phyloP scores from a whole-genome alignment of 768 basidiomycete species.

The Sistotremastrum niveocremeum region DNA sequence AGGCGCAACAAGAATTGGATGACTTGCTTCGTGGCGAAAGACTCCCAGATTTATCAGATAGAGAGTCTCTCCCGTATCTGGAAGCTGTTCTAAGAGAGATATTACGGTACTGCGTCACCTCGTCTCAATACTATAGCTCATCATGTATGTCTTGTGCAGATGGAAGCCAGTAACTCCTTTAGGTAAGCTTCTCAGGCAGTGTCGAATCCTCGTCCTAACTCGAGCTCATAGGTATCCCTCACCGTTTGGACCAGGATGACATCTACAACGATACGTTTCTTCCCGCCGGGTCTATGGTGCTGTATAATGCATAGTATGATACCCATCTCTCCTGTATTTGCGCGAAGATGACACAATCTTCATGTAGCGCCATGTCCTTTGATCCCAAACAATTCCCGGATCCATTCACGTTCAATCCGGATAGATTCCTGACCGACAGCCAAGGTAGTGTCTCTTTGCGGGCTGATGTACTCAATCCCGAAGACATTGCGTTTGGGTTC shows the following conservation, averaged over 20 bases:
- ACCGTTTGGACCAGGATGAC: slow-evolving; percentile 5
- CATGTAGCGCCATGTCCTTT: slow-evolving; percentile 18
- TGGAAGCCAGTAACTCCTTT: not conserved
- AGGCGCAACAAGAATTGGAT: not conserved
- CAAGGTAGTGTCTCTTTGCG: too few species aligned
- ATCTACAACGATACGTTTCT: slow-evolving; percentile 9
- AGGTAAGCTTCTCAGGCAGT: too few species aligned
- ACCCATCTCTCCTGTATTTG: too few species aligned
- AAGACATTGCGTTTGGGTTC: too few species aligned
- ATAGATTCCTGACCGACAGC: slow-evolving; percentile 12
- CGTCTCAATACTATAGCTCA: too few species aligned
- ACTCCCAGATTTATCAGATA: not conserved
- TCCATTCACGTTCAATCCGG: slow-evolving; percentile 17
- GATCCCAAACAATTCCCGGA: slow-evolving; percentile 16
- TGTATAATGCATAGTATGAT: slow-evolving; percentile 9
- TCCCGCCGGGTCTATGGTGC: slow-evolving; percentile 9
- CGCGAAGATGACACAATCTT: not conserved
- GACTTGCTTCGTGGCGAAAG: not conserved
- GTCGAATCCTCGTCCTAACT: too few species aligned
- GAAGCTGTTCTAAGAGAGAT: not conserved
- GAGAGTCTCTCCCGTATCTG: not conserved
- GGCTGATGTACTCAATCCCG: too few species aligned
- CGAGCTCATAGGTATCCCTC: not conserved
- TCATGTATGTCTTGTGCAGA: not conserved
- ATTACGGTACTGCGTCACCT: not conserved